These are phyloP conservation scores for Phytophthora lateralis DNA, from an alignment of 352 stramenopile species.

Conservation along the genomic window DNA sequence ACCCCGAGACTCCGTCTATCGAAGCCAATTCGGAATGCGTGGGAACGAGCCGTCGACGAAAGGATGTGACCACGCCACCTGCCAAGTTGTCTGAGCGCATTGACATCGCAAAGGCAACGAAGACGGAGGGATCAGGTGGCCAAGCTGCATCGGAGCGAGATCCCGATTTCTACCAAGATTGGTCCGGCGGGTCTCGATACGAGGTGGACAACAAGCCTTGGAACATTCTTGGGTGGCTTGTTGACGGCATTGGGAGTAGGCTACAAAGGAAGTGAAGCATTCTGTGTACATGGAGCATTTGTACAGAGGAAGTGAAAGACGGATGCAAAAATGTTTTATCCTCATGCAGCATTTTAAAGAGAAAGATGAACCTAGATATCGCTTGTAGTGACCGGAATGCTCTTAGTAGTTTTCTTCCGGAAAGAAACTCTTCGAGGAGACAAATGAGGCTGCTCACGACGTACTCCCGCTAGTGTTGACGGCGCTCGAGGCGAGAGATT, in stretches of 20 bases:
- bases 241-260: constrained; percentile 43
- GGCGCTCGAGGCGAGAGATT: constrained; percentile 40
- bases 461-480: constrained; percentile 19
- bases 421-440: constrained; percentile 24
- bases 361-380: not conserved
- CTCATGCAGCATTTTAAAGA: not conserved
- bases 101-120: constrained; percentile 10
- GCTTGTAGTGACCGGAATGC: not conserved
- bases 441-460: constrained; percentile 13
- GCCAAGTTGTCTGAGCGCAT: constrained; percentile 25
- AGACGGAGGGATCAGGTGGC: not conserved
- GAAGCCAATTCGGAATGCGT: not conserved
- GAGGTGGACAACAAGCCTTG: constrained; percentile 47
- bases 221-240: constrained; percentile 54
- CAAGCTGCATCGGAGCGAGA: constrained; percentile 12
- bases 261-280: constrained; percentile 30
- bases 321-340: not conserved
- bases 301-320: constrained; percentile 4
- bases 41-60: constrained; percentile 9
- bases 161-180: constrained; percentile 28
- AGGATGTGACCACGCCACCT: constrained; percentile 18
- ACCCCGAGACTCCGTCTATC: not conserved
- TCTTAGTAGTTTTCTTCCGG: constrained; percentile 1
- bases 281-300: constrained; percentile 33
- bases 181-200: constrained; percentile 44